Evolutionary conservation across 1,284 basidiomycete genomes (phyloP), one percentile per base, ranked within the genome.

Genomic region (Leccinum subatratum): DNA sequence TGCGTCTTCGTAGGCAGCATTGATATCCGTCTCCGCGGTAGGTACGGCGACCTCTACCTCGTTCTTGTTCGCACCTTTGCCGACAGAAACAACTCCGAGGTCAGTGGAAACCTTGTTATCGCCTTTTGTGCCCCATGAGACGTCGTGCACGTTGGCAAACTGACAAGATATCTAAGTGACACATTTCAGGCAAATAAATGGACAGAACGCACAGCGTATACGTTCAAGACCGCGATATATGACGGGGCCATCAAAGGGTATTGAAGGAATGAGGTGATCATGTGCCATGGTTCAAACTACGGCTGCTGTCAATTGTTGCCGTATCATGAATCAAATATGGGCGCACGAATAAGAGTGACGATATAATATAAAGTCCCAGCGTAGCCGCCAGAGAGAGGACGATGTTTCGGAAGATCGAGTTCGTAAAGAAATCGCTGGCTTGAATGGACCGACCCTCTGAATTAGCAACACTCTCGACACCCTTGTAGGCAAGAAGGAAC

Each of bases 231-330:
- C 65, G 91, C 86, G 76, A 96, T 95, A 73, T 96, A 98, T 1
- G 94, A 94, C 4, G 96, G 96, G 0, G 93, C 91, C 81, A 96
- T 87, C 64, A 98, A 82, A 25, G 96, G 80, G 75, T 98, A 98
- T 77, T 98, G 96, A 16, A 95, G 56, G 79, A 97, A 96, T n/a
- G 91, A 93, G 0, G 96, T 97, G 74, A 97, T 84, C 90, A 93
- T 90, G 74, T 96, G 95, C 88, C 93, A 92, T 4, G 94, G 94
- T 73, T 96, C 92, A 72, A 93, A 88, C 90, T 92, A 70, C 4
- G 57, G 69, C 30, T 8, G 16, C 18, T 25, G 64, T 68, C 68
- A 64, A 54, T 59, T 51, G 63, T 60, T 59, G 65, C 61, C n/a
- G 65, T n/a, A 32, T 1, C 18, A 42, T 18, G n/a, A 30, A 61